Evolutionary conservation across 495 filamentous ascomycete species (phyloP), one percentile per base, ranked within the genome.

Genomic region (Penicillium diatomitis): DNA sequence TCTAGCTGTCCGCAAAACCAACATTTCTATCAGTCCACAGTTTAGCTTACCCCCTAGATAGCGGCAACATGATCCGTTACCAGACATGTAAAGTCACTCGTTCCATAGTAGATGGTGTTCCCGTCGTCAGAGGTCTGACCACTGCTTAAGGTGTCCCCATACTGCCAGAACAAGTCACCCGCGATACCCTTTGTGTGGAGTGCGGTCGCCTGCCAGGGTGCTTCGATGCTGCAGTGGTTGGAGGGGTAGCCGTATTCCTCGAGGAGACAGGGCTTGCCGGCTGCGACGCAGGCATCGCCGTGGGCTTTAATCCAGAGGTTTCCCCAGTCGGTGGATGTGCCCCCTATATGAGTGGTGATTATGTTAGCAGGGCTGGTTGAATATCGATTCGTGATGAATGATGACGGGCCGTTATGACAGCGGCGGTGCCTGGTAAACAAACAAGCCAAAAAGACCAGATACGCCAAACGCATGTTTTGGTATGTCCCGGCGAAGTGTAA

Each of bases 161-260:
- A 78, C 60, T 87, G 82, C 84, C 83, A 87, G 62, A 76, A 84
- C 58, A 82, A 64, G 61, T 85, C 79, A 3, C 60, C 78, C 0
- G 70, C 73, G 28, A 85, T 40, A 33, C 66, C 69, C 46, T 75
- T 75, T 6, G 74, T 68, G 32, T 71, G 57, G 4, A 81, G 58
- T 1, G 70, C 66, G 4, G 79, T 71, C 31, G 67, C 56, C 64
- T 86, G 84, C 83, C 82, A 87, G 28, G 69, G 66, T 8, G 66
- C 65, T 56, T 80, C 64, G 5, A 80, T 64, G 51, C 34, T 60
- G 60, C 56, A 75, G 44, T 61, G 71, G 50, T 64, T 51, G 40
- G 54, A 68, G 3, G 64, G 71, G 37, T 75, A 56, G 50, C 82
- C 81, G 52, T 87, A 87, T 58, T 86, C 84, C 53, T 87, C 84